A percentile compares a stretch with the other conserved stretches of the same genome.
phyloP scores from a whole-genome alignment of 495 filamentous ascomycete species.

The Neurospora sp. region DNA sequence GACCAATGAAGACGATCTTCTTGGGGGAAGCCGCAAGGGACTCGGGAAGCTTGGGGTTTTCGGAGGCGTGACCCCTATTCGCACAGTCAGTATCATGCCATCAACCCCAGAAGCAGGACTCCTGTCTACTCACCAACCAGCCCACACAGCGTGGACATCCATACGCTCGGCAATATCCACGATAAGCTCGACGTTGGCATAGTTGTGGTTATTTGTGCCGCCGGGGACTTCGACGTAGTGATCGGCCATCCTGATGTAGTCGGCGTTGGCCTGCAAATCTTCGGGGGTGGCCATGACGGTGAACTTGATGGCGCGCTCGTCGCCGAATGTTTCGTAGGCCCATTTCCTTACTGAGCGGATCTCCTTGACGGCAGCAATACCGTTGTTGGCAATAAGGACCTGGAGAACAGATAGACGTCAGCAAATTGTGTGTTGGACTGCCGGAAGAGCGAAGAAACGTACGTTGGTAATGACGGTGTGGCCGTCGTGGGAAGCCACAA shows the following conservation, averaged over 20 bases:
- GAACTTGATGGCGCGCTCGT: slow-evolving; percentile 96
- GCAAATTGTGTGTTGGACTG: not conserved
- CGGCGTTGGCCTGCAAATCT: slow-evolving; percentile 92
- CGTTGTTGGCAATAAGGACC: slow-evolving; percentile 99
- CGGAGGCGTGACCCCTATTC: slow-evolving; percentile 87
- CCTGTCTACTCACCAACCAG: slow-evolving; percentile 63
- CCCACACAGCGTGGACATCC: slow-evolving; percentile 97
- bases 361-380: slow-evolving; percentile 98
- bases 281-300: slow-evolving; percentile 99
- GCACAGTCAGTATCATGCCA: slow-evolving; percentile 1
- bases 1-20: slow-evolving; percentile 98
- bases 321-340: slow-evolving; percentile 98
- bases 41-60: slow-evolving; percentile 96
- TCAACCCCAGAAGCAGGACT: slow-evolving; percentile 16
- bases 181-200: slow-evolving; percentile 98
- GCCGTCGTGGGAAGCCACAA: slow-evolving; percentile 77
- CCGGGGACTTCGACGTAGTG: slow-evolving; percentile 99
- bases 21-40: slow-evolving; percentile 89
- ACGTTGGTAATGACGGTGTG: slow-evolving; percentile 98
- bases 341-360: slow-evolving; percentile 98
- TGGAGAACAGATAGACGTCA: slow-evolving; percentile 23
- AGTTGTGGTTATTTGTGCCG: slow-evolving; percentile 99
- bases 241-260: slow-evolving; percentile 99
- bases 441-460: slow-evolving; percentile 22
- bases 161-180: slow-evolving; percentile 99